Percentiles rank a stretch among this genome's conserved stretches.
Evolutionary conservation across 192 early-diverging fungal genomes (phyloP).

Genomic region (Entomortierella beljakovae): DNA sequence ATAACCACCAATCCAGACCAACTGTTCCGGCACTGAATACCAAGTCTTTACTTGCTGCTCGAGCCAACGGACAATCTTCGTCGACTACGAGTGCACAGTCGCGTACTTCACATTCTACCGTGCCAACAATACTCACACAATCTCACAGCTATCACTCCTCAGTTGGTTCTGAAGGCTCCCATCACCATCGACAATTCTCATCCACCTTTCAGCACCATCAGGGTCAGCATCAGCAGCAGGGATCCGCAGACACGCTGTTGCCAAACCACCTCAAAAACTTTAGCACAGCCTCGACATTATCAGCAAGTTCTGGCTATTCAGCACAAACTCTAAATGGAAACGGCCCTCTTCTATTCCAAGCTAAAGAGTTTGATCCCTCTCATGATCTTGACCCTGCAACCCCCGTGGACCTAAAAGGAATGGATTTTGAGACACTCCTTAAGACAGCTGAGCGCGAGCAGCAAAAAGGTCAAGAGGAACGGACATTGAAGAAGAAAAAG

Average conservation of each 20-base stretch:
- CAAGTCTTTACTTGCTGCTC: conserved; percentile 3
- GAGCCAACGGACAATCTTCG: neutral
- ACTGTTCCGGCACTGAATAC: conserved; percentile 20
- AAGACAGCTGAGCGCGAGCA: conserved; percentile 43
- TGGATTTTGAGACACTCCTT: conserved; percentile 45
- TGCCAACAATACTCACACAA: no score
- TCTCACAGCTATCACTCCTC: neutral
- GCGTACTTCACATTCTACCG: no score
- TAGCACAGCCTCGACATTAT: conserved; percentile 22
- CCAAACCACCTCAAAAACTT: conserved; percentile 33
- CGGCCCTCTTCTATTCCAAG: neutral
- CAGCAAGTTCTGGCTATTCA: conserved; percentile 23
- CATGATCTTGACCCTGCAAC: conserved; percentile 26
- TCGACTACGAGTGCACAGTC: no score
- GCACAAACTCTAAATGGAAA: conserved; percentile 17
- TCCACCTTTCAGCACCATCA: neutral
- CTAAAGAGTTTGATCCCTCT: conserved; percentile 36
- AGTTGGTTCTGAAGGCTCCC: neutral
- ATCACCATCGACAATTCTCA: conserved; percentile 11
- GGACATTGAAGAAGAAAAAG: conserved; percentile 34
- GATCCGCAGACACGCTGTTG: conserved; percentile 27
- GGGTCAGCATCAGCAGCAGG: conserved; percentile 14
- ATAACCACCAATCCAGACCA: conserved; percentile 10
- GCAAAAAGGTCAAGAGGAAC: conserved; percentile 34
- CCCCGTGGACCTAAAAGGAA: conserved; percentile 25